A percentile compares a stretch with the other conserved stretches of the same genome.
Evolutionary conservation across 176 grass and related monocot genomes (phyloP).

Genomic region (Oryza brachyantha): DNA sequence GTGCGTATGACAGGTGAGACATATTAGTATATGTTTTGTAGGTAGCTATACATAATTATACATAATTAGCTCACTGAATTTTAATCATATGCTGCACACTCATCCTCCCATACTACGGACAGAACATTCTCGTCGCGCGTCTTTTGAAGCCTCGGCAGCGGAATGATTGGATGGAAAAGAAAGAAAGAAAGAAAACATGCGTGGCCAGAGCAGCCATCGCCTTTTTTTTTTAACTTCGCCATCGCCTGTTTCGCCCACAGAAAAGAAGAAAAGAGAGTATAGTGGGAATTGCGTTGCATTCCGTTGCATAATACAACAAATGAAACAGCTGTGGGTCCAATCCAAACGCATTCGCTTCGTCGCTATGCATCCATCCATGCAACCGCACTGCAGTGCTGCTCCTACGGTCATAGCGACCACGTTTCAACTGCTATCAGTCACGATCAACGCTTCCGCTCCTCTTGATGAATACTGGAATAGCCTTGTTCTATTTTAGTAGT

Average conservation of each 20-base stretch:
- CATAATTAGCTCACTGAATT: neutral
- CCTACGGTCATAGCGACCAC: neutral
- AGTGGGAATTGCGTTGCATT: neutral
- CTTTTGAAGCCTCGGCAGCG: slow-evolving; percentile 5
- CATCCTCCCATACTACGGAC: neutral
- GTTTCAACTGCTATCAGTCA: neutral
- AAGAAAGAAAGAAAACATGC: neutral
- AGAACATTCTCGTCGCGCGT: slow-evolving; percentile 35
- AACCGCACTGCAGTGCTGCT: neutral
- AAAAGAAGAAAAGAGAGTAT: neutral
- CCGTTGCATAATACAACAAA: neutral
- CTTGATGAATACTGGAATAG: neutral
- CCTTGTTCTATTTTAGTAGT: neutral
- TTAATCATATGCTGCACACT: neutral
- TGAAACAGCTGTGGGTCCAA: neutral
- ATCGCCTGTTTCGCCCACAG: neutral
- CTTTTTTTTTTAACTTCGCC: too few relatives aligned
- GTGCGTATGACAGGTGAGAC: too few relatives aligned
- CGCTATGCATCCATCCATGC: neutral
- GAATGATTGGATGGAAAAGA: slow-evolving; percentile 25
- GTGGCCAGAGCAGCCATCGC: neutral
- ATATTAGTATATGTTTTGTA: too few relatives aligned
- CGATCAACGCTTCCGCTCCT: neutral
- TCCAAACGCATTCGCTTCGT: neutral
- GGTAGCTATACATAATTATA: too few relatives aligned